Evolutionary conservation across 371 early-diverging fungal species (phyloP).

Genomic region (Mucor lusitanicus): DNA sequence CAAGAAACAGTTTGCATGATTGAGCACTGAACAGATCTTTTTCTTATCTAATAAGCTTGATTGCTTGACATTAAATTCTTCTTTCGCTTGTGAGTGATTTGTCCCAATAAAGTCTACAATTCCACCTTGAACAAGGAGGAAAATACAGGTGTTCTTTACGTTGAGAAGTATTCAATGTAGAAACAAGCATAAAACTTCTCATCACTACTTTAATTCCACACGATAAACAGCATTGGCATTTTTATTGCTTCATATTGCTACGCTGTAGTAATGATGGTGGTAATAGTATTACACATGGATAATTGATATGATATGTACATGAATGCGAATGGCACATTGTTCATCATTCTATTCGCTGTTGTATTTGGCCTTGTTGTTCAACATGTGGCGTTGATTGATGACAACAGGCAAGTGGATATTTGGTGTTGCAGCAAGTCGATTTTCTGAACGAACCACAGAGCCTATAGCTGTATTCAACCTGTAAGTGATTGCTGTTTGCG

Average conservation of each 20-base stretch:
- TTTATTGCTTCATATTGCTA: not conserved
- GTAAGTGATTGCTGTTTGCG: not conserved
- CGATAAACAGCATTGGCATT: too few species aligned
- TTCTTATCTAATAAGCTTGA: too few species aligned
- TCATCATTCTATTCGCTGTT: not conserved
- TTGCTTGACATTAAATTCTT: too few species aligned
- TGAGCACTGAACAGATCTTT: too few species aligned
- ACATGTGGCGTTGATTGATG: slow-evolving; percentile 3
- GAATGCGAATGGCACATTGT: not conserved
- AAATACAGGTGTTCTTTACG: too few species aligned
- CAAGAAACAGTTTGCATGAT: too few species aligned
- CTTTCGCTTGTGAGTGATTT: too few species aligned
- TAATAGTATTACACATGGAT: not conserved
- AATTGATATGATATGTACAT: not conserved
- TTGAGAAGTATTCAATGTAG: too few species aligned
- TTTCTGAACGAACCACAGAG: slow-evolving; percentile 75
- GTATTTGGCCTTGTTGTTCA: not conserved
- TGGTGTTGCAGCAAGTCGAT: slow-evolving; percentile 9
- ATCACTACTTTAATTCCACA: too few species aligned
- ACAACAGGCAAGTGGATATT: slow-evolving; percentile 18
- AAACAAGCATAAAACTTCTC: too few species aligned
- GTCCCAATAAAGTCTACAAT: too few species aligned
- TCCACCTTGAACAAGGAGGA: too few species aligned
- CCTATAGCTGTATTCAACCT: slow-evolving; percentile 62
- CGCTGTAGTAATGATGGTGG: not conserved